Conservation (phyloP, 768 basidiomycete species). For the Suillus clintonianus region DNA sequence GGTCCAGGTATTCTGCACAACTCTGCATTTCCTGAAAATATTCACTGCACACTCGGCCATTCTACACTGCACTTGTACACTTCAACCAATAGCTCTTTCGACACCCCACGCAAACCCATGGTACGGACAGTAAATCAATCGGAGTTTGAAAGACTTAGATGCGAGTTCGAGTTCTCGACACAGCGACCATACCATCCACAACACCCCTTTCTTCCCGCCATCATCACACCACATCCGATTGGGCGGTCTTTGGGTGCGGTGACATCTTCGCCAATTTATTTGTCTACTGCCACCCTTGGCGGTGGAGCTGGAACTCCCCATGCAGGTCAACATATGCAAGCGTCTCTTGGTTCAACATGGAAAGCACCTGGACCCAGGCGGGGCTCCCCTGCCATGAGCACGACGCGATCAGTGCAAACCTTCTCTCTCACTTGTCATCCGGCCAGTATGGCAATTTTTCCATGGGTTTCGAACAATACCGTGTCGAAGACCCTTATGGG, state of each 20-base stretch:
- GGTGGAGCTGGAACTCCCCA: constrained; percentile 69
- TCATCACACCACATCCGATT: too few relatives aligned
- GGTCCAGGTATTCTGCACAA: not conserved
- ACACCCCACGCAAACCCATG: too few relatives aligned
- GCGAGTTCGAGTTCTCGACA: too few relatives aligned
- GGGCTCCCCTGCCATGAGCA: constrained; percentile 65
- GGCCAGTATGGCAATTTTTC: too few relatives aligned
- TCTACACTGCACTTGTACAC: not conserved
- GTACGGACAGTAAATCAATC: too few relatives aligned
- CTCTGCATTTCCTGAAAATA: not conserved
- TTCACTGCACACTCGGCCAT: not conserved
- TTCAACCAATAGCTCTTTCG: not conserved
- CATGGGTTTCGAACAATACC: too few relatives aligned
- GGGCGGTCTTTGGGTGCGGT: too few relatives aligned
- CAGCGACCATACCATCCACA: too few relatives aligned
- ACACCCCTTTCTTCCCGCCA: too few relatives aligned
- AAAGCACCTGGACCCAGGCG: constrained; percentile 61
- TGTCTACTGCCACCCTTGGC: constrained; percentile 46
- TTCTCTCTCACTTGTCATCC: too few relatives aligned
- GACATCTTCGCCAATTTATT: constrained; percentile 55
- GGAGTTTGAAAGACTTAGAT: too few relatives aligned
- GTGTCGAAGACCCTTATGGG: too few relatives aligned
- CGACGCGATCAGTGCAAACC: constrained; percentile 82
- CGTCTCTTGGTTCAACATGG: constrained; percentile 31
- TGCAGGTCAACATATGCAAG: constrained; percentile 60